A percentile compares a stretch with the other conserved stretches of the same genome.
These are phyloP conservation scores for Ogataea glucozyma DNA, from an alignment of 805 yeast species.

Conservation along the genomic window DNA sequence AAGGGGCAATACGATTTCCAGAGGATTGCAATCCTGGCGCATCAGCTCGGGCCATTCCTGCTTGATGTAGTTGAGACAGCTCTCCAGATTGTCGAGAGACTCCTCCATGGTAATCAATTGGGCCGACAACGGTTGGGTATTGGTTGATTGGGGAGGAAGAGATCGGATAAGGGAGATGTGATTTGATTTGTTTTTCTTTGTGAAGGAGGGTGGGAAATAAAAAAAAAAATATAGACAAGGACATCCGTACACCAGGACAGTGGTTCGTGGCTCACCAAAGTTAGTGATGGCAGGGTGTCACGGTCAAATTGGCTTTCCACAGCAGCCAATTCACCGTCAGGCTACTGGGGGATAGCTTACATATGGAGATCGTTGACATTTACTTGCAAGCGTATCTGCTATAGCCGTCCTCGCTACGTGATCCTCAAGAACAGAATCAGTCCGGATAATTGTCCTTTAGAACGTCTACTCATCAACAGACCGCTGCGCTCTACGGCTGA, in stretches of 20 bases:
- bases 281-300: no score
- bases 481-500: no score
- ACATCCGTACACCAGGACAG: constrained; percentile 8
- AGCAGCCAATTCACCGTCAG: no score
- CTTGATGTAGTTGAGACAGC: constrained; percentile 16
- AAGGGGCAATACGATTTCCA: constrained; percentile 80
- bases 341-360: no score
- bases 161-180: background rate
- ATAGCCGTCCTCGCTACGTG: no score
- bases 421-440: no score
- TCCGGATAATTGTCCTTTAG: no score
- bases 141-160: background rate
- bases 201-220: background rate
- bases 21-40: constrained; percentile 66
- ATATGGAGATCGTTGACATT: no score
- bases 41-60: constrained; percentile 42
- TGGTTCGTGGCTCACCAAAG: background rate
- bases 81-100: constrained; percentile 23
- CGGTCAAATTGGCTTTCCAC: no score
- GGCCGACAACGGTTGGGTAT: background rate
- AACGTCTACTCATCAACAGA: no score
- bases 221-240: background rate
- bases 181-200: background rate
- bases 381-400: no score
- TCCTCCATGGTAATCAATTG: constrained; percentile 20